Evolutionary conservation across 345 rosid genomes (phyloP).

Genomic region (Sapria himalayana): DNA sequence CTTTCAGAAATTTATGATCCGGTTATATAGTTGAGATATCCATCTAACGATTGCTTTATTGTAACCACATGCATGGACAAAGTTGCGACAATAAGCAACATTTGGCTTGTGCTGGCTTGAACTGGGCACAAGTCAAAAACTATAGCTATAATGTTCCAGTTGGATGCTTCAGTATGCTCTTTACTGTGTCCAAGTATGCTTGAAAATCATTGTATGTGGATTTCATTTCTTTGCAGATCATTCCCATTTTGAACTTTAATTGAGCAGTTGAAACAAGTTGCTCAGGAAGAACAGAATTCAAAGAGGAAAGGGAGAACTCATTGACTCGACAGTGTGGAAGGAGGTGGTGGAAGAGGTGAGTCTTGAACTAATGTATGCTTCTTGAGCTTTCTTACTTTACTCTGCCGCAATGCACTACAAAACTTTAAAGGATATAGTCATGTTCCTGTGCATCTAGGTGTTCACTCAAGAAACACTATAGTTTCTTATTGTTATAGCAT

Average conservation of each 20-base stretch:
- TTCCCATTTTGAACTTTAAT: conserved; percentile 37
- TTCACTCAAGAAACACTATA: too few species aligned
- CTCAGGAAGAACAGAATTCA: conserved; percentile 15
- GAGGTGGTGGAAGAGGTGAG: conserved; percentile 16
- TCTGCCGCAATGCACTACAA: too few species aligned
- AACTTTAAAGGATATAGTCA: too few species aligned
- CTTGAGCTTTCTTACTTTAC: background rate
- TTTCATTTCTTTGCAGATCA: conserved; percentile 21
- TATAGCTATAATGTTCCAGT: too few species aligned
- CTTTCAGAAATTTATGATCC: too few species aligned
- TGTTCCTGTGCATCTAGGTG: too few species aligned
- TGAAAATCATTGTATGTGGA: background rate
- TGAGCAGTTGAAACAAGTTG: conserved; percentile 33
- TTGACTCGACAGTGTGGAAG: conserved; percentile 15
- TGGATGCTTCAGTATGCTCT: conserved; percentile 1
- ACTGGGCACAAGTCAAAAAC: background rate
- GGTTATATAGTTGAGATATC: too few species aligned
- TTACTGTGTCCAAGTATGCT: background rate
- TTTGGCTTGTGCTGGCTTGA: background rate
- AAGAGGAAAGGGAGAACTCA: too few species aligned
- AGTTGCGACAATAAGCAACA: too few species aligned
- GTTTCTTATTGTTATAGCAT: too few species aligned
- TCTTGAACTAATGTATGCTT: conserved; percentile 19
- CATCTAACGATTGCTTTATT: too few species aligned
- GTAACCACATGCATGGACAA: too few species aligned